phyloP scores from a whole-genome alignment of 192 early-diverging fungal species.

The Linnemannia elongata region DNA sequence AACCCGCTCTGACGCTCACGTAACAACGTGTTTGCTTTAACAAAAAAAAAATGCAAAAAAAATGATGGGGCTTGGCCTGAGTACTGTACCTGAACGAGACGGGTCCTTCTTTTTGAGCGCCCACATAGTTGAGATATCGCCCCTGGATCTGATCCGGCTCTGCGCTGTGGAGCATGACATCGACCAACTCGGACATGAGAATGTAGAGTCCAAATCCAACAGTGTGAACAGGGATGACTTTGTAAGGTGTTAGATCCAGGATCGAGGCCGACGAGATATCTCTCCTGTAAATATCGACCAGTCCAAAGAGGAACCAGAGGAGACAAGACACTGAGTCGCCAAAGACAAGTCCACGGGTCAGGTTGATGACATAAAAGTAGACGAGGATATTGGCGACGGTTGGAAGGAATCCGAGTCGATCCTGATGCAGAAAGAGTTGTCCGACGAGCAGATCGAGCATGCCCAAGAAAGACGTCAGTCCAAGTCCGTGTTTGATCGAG shows the following conservation, averaged over 20 bases:
- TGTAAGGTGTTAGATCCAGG: constrained; percentile 47
- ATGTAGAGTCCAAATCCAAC: constrained; percentile 55
- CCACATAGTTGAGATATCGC: constrained; percentile 46
- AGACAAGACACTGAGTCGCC: constrained; percentile 54
- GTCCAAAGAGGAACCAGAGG: constrained; percentile 52
- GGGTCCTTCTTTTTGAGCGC: constrained; percentile 40
- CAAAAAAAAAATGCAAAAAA: neutral
- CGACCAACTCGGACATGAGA: constrained; percentile 55
- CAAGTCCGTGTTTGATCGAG: constrained; percentile 51
- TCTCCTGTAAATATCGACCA: constrained; percentile 52
- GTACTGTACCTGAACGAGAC: constrained; percentile 40
- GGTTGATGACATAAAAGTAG: constrained; percentile 58
- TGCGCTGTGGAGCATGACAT: constrained; percentile 56
- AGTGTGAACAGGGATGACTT: constrained; percentile 54
- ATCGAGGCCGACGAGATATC: constrained; percentile 45
- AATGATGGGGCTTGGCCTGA: neutral
- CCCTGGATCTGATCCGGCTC: constrained; percentile 50
- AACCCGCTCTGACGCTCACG: neutral
- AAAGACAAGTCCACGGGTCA: constrained; percentile 51
- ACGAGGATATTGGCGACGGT: constrained; percentile 56
- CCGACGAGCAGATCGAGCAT: constrained; percentile 55
- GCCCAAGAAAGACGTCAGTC: constrained; percentile 51
- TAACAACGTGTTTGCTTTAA: neutral
- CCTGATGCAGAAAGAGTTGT: constrained; percentile 52
- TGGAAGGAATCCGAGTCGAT: constrained; percentile 46